Percentiles rank a stretch among this genome's conserved stretches.
Conservation (phyloP, 805 yeast species). For the Ogataea pilisensis region DNA sequence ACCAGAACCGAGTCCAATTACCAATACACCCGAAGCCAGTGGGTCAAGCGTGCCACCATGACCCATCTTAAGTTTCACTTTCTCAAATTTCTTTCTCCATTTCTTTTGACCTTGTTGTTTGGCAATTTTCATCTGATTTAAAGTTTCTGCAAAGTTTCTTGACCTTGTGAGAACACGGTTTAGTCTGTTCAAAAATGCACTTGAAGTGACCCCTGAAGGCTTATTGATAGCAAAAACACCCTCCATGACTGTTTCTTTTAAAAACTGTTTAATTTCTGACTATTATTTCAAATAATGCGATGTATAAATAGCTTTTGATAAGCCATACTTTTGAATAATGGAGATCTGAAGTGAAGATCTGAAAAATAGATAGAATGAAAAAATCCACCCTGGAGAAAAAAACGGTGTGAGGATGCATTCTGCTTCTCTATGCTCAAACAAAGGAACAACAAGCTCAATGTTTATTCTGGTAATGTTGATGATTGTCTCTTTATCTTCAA, state of each 20-base stretch:
- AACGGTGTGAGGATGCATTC: neutral
- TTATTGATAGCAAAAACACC: constrained; percentile 91
- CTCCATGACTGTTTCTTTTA: constrained; percentile 48
- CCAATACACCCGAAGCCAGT: constrained; percentile 88
- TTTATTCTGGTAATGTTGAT: too few relatives aligned
- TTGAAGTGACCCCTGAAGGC: constrained; percentile 81
- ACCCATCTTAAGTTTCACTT: constrained; percentile 79
- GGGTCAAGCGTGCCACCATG: constrained; percentile 99
- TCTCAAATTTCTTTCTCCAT: constrained; percentile 47
- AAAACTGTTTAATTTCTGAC: too few relatives aligned
- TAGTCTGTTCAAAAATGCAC: constrained; percentile 62
- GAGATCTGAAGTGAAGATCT: too few relatives aligned
- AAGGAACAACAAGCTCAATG: too few relatives aligned
- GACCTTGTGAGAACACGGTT: constrained; percentile 62
- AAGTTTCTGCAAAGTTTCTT: constrained; percentile 49
- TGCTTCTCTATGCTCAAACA: too few relatives aligned
- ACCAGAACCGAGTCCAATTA: constrained; percentile 89
- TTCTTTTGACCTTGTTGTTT: constrained; percentile 42
- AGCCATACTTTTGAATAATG: too few relatives aligned
- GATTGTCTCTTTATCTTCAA: too few relatives aligned
- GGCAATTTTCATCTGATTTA: constrained; percentile 45
- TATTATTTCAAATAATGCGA: too few relatives aligned
- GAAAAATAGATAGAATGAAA: neutral
- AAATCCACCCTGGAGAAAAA: neutral
- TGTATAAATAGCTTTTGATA: too few relatives aligned